Base-by-base conservation (phyloP, 257 asterid genomes). In the Nicotiana otophora region DNA sequence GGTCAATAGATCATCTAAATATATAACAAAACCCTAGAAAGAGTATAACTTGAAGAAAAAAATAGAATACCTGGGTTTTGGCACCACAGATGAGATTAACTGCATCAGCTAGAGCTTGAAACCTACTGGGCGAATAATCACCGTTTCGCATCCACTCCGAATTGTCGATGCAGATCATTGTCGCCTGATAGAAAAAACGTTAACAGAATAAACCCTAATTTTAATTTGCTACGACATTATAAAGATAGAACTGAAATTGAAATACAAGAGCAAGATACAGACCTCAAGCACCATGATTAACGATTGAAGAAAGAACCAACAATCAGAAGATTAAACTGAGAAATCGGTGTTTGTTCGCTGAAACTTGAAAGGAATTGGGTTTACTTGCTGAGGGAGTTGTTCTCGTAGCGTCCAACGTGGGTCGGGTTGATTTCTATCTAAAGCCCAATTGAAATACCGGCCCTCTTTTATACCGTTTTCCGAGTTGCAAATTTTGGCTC, bases 81-180 rank as follows among this genome's bases (percentile, higher is more conserved):
- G 98, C 97, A 80, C 99, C 99, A 82, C 99, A 96, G n/a, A 96
- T 96, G 82, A 94, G 93, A 91, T 91, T 94, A 77, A 96, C 94
- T 30, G 98, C 98, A 70, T 96, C 98, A 5, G 96, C 89, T 89
- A 94, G 97, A 66, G 98, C 98, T 83, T 93, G 97, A 86, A 91
- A 91, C 16, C 98, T 90, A 84, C 81, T 92, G 53, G 97, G 98
- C 31, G 97, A 86, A 87, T 96, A 96, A 89, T 96, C 99, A 0
- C 98, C 98, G 84, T 94, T 96, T 64, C 98, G 91, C 99, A 94
- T 94, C 98, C 98, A 96, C 83, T 96, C 98, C 54, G 99, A 96
- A 84, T 96, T 91, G 88, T 96, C 99, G 88, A 96, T 88, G 88
- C 98, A 96, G 89, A 96, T 96, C 96, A 94, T 94, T 46, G 99